phyloP scores from a whole-genome alignment of 257 asterid genomes.

The Apocynum venetum region DNA sequence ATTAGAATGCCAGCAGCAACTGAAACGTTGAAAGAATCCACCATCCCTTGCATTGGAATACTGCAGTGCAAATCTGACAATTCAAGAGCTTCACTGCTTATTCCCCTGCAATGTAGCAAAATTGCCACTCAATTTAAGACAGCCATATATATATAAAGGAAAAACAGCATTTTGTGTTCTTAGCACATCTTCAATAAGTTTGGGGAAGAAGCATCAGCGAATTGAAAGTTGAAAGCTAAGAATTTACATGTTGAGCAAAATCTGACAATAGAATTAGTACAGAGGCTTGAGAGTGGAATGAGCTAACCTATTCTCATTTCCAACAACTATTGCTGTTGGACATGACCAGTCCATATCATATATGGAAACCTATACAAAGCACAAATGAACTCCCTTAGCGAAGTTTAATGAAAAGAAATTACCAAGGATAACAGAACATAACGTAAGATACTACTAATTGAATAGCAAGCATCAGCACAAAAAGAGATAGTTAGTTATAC shows the following conservation, averaged over 20 bases:
- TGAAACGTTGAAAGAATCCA: constrained; percentile 91
- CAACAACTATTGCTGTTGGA: constrained; percentile 93
- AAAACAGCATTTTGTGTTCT: background rate
- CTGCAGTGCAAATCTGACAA: constrained; percentile 81
- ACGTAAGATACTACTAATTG: background rate
- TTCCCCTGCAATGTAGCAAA: constrained; percentile 56
- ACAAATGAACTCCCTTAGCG: background rate
- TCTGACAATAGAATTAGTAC: background rate
- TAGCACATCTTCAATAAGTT: background rate
- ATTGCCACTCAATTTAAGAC: background rate
- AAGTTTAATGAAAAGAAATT: background rate
- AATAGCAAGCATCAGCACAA: background rate
- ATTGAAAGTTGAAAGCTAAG: background rate
- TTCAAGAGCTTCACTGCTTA: constrained; percentile 75
- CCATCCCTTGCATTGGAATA: constrained; percentile 97
- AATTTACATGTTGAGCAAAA: background rate
- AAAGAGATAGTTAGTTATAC: constrained; percentile 32
- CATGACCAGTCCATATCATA: constrained; percentile 90
- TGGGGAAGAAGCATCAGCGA: background rate
- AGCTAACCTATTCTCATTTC: constrained; percentile 70
- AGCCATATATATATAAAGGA: constrained; percentile 3
- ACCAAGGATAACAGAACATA: background rate
- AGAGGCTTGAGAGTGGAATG: background rate
- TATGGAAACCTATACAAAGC: constrained; percentile 62
- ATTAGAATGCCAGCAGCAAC: constrained; percentile 97